phyloP scores from a whole-genome alignment of 2,329 filamentous ascomycete species.

The Teratosphaeriaceae sp. region DNA sequence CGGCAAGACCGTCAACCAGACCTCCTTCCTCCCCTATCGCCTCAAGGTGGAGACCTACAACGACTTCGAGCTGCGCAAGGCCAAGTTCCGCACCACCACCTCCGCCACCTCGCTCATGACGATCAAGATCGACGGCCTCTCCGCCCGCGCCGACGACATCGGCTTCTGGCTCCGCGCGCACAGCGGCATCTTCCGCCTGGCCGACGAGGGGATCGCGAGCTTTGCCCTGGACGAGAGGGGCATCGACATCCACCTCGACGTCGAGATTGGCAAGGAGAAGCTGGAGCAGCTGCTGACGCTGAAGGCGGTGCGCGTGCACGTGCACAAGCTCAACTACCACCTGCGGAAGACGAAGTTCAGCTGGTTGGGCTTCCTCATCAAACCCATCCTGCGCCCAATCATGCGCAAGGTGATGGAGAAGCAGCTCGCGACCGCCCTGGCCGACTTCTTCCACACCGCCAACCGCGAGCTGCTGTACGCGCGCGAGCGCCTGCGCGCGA shows the following conservation, averaged over 20 bases:
- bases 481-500: constrained; percentile 76
- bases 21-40: constrained; percentile 82
- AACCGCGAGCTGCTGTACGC: constrained; percentile 87
- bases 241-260: constrained; percentile 76
- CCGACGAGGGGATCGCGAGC: constrained; percentile 77
- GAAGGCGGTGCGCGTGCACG: constrained; percentile 66
- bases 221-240: constrained; percentile 82
- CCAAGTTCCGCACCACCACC: constrained; percentile 64
- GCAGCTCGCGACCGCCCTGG: constrained; percentile 66
- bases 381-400: constrained; percentile 75
- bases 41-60: constrained; percentile 78
- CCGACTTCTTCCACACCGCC: constrained; percentile 60
- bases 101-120: constrained; percentile 60
- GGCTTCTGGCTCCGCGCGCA: constrained; percentile 85
- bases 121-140: constrained; percentile 74
- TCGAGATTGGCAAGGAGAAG: constrained; percentile 72
- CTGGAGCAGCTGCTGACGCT: constrained; percentile 78
- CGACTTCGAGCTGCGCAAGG: constrained; percentile 78
- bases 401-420: constrained; percentile 72
- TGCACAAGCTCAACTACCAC: constrained; percentile 80
- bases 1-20: constrained; percentile 73
- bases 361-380: constrained; percentile 74
- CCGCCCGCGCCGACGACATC: constrained; percentile 75
- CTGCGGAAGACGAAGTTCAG: constrained; percentile 69
- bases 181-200: constrained; percentile 64